Evolutionary conservation across 2,329 filamentous ascomycete genomes (phyloP).

Genomic region (Cryphonectria japonica): DNA sequence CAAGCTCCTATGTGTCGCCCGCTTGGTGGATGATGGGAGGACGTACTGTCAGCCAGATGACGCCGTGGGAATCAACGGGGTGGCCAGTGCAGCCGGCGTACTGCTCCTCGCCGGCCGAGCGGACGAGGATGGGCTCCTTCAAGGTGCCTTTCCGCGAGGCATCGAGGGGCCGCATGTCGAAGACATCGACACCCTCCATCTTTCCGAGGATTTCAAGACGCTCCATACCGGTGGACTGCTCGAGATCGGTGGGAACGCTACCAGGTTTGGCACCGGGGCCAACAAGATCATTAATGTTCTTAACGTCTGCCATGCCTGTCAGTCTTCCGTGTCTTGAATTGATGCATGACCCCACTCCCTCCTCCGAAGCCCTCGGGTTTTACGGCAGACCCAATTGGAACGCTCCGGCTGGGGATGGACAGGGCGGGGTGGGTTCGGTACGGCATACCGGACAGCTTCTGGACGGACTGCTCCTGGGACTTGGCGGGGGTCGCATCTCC

Average conservation of each 20-base stretch:
- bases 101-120: conserved; percentile 93
- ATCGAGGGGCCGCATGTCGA: conserved; percentile 97
- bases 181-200: conserved; percentile 97
- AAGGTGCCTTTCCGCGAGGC: conserved; percentile 86
- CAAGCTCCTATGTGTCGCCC: neutral
- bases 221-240: conserved; percentile 96
- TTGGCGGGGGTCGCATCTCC: conserved; percentile 27
- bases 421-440: neutral
- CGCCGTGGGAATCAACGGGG: conserved; percentile 88
- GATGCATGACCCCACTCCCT: neutral
- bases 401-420: neutral
- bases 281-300: conserved; percentile 78
- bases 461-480: conserved; percentile 20
- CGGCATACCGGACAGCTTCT: conserved; percentile 25
- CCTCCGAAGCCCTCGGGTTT: neutral
- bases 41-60: conserved; percentile 88
- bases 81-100: conserved; percentile 94
- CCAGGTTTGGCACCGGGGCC: conserved; percentile 81
- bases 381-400: neutral
- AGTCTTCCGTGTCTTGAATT: neutral
- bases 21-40: neutral
- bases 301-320: conserved; percentile 69
- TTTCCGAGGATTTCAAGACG: conserved; percentile 98
- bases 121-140: conserved; percentile 86
- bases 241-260: conserved; percentile 88